Conservation (phyloP, 75 land plant species). For the Larix kaempferi region DNA sequence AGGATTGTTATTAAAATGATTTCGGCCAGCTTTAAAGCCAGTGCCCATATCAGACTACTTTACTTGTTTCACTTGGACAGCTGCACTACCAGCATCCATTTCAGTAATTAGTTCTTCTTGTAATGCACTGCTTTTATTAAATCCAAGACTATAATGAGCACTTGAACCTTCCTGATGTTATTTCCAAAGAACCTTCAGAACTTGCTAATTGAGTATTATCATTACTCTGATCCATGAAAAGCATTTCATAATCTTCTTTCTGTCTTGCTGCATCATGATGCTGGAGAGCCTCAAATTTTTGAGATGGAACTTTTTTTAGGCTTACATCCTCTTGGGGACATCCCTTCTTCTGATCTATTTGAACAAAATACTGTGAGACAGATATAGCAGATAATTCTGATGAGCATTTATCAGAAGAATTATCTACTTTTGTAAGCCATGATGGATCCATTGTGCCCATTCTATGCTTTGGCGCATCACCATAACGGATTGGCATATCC, state of each 20-base stretch:
- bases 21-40: background rate
- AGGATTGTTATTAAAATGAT: background rate
- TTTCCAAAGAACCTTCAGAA: slow-evolving; percentile 33
- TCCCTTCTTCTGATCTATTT: background rate
- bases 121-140: background rate
- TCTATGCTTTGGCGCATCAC: too few species aligned
- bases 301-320: background rate
- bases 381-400: slow-evolving; percentile 1
- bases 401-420: background rate
- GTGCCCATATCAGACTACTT: slow-evolving; percentile 1
- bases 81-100: slow-evolving; percentile 6
- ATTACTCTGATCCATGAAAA: background rate
- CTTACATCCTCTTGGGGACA: background rate
- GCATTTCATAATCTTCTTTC: background rate
- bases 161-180: background rate
- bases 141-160: background rate
- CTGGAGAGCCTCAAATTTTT: background rate
- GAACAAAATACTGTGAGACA: background rate
- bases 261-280: background rate
- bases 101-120: slow-evolving; percentile 5
- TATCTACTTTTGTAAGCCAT: too few species aligned
- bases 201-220: background rate
- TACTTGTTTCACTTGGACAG: background rate
- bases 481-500: background rate
- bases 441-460: background rate